Conservation (phyloP, 139 green algal species). For the Nannochloris sp. region DNA sequence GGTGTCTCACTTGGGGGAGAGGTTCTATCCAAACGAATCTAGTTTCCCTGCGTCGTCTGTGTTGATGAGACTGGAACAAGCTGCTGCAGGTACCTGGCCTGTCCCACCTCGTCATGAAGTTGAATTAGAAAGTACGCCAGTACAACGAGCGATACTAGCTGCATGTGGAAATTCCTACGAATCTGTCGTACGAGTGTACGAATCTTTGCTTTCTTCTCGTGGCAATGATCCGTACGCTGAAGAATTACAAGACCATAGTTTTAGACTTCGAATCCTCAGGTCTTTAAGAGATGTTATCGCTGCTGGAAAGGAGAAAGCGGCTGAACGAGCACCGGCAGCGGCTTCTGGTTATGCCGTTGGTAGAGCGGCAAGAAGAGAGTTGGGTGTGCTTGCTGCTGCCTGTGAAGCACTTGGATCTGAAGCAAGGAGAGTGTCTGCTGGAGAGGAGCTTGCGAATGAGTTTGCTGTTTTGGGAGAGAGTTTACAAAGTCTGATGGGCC, state of each 20-base stretch:
- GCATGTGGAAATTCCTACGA: conserved; percentile 23
- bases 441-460: background rate
- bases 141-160: background rate
- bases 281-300: conserved; percentile 12
- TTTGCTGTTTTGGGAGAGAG: background rate
- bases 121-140: background rate
- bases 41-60: conserved; percentile 60
- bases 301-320: background rate
- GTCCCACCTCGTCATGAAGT: background rate
- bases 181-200: conserved; percentile 20
- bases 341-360: background rate
- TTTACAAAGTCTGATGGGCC: background rate
- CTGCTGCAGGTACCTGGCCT: conserved; percentile 65
- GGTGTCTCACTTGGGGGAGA: conserved; percentile 37
- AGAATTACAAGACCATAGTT: conserved; percentile 20
- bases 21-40: conserved; percentile 54
- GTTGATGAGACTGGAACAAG: conserved; percentile 59
- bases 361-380: conserved; percentile 7
- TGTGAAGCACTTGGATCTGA: conserved; percentile 28
- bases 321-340: background rate
- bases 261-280: conserved; percentile 25
- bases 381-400: conserved; percentile 18
- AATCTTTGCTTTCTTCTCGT: conserved; percentile 17
- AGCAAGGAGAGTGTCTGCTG: background rate
- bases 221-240: conserved; percentile 19